phyloP scores from a whole-genome alignment of 495 filamentous ascomycete species.

The Neurospora discreta region DNA sequence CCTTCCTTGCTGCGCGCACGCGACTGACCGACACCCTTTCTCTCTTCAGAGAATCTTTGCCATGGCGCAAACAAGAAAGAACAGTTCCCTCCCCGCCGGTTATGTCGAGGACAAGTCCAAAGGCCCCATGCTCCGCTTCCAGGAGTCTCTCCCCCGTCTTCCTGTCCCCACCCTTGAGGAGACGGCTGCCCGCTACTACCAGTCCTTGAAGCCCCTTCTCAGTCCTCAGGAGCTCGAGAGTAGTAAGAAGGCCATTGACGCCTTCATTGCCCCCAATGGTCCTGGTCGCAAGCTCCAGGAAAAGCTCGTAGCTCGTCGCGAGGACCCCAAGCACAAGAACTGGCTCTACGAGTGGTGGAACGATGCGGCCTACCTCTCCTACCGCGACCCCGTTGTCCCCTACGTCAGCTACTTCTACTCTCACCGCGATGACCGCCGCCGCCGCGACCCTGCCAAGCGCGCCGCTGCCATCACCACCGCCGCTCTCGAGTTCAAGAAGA shows the following conservation, averaged over 20 bases:
- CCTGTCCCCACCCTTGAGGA: constrained; percentile 92
- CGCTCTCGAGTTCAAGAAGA: constrained; percentile 83
- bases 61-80: constrained; percentile 45
- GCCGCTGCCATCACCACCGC: constrained; percentile 83
- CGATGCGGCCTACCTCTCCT: constrained; percentile 75
- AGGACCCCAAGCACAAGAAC: constrained; percentile 77
- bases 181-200: constrained; percentile 82
- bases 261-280: constrained; percentile 72
- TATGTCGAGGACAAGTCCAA: constrained; percentile 89
- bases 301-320: constrained; percentile 67
- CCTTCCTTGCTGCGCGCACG: background rate
- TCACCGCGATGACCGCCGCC: constrained; percentile 82
- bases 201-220: constrained; percentile 78
- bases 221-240: constrained; percentile 58
- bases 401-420: constrained; percentile 99
- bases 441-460: constrained; percentile 81
- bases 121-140: constrained; percentile 88
- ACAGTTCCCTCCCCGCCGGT: constrained; percentile 52
- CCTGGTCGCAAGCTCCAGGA: constrained; percentile 80
- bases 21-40: background rate
- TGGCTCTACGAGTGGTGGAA: constrained; percentile 99
- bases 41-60: constrained; percentile 25
- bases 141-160: constrained; percentile 84
- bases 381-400: constrained; percentile 92
- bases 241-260: constrained; percentile 72